These are phyloP conservation scores for Pichia insulana DNA, from an alignment of 805 yeast species.

Conservation along the genomic window DNA sequence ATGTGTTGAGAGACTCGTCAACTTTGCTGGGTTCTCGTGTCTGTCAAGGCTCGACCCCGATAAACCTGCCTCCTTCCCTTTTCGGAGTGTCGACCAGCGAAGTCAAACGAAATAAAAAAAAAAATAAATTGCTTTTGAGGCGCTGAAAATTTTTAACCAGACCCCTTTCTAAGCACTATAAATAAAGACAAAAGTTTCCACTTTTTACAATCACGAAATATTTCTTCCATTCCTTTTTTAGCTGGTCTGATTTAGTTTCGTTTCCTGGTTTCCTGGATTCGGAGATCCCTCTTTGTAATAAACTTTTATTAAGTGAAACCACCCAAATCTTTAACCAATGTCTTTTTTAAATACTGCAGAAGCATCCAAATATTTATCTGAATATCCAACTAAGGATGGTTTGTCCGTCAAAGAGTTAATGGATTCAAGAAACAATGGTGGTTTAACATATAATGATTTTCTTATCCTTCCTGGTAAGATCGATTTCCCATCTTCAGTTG, in stretches of 20 bases:
- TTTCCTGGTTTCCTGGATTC: background rate
- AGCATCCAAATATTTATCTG: slow-evolving; percentile 60
- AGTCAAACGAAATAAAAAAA: too few species aligned
- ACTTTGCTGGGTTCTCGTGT: too few species aligned
- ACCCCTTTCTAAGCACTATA: too few species aligned
- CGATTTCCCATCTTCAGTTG: slow-evolving; percentile 72
- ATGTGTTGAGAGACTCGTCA: too few species aligned
- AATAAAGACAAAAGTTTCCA: background rate
- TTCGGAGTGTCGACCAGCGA: too few species aligned
- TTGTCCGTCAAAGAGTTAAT: slow-evolving; percentile 73
- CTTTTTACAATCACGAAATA: too few species aligned
- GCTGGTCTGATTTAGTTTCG: background rate
- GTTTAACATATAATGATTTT: slow-evolving; percentile 95
- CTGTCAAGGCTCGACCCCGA: too few species aligned
- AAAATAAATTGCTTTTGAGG: too few species aligned
- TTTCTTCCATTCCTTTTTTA: background rate
- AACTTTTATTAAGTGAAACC: background rate
- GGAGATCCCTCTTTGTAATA: background rate
- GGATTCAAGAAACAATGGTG: slow-evolving; percentile 89
- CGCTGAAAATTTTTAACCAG: too few species aligned
- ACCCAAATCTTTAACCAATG: slow-evolving; percentile 8
- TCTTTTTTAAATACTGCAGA: slow-evolving; percentile 35
- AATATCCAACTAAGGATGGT: slow-evolving; percentile 74
- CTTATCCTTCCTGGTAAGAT: slow-evolving; percentile 92
- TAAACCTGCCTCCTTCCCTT: too few species aligned